A percentile compares a stretch with the other conserved stretches of the same genome.
phyloP scores from a whole-genome alignment of 257 asterid species.

The Primulina huaijiensis region DNA sequence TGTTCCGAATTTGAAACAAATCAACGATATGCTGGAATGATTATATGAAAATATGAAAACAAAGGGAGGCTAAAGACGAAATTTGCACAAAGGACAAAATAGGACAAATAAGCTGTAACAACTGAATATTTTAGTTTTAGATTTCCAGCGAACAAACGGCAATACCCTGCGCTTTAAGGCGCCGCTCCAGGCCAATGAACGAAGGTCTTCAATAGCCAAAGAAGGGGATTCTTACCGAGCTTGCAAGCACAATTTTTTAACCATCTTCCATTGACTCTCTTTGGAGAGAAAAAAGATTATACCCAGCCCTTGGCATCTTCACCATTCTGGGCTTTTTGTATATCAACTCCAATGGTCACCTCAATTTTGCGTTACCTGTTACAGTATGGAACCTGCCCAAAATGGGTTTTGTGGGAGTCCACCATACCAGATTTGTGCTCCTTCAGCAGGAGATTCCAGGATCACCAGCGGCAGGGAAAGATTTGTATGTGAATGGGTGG shows the following conservation, averaged over 20 bases:
- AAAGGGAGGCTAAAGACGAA: neutral
- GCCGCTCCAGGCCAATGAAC: neutral
- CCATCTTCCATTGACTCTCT: conserved; percentile 35
- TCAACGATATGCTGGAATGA: too few relatives aligned
- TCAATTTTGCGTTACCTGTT: conserved; percentile 30
- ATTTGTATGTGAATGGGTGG: conserved; percentile 55
- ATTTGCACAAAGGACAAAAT: too few relatives aligned
- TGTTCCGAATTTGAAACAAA: neutral
- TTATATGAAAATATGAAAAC: too few relatives aligned
- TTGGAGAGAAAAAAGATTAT: conserved; percentile 38
- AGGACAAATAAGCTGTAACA: neutral
- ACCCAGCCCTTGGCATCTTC: conserved; percentile 36
- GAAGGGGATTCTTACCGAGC: neutral
- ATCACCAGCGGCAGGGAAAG: neutral
- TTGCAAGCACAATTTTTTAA: neutral
- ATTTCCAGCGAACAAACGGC: neutral
- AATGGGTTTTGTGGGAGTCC: conserved; percentile 48
- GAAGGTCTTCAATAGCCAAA: neutral
- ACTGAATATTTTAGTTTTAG: neutral
- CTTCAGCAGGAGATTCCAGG: neutral
- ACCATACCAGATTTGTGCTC: conserved; percentile 49
- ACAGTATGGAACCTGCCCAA: conserved; percentile 32
- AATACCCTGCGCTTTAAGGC: too few relatives aligned
- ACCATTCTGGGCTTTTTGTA: conserved; percentile 30
- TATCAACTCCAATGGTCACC: conserved; percentile 33